Evolutionary conservation across 257 asterid genomes (phyloP).

Genomic region (Voacanga thouarsii): DNA sequence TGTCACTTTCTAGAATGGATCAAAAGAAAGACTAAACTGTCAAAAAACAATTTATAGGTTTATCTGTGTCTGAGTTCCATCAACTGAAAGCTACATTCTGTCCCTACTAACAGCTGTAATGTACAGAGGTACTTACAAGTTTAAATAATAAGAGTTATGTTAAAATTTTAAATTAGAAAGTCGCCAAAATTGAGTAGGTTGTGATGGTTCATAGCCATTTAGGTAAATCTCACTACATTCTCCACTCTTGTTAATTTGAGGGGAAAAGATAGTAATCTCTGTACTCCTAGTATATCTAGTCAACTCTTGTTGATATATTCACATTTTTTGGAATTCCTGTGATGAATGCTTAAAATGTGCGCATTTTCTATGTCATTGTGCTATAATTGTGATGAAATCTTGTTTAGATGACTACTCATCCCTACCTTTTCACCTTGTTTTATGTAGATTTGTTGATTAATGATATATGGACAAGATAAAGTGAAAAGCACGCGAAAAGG

Average conservation of each 20-base stretch:
- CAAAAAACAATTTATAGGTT: not conserved
- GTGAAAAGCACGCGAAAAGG: too few species aligned
- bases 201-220: not conserved
- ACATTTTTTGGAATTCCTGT: not conserved
- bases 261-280: not conserved
- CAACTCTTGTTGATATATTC: not conserved
- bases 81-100: not conserved
- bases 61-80: not conserved
- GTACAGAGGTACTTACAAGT: not conserved
- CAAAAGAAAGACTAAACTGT: not conserved
- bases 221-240: not conserved
- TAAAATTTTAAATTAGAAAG: not conserved
- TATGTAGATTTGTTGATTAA: too few species aligned
- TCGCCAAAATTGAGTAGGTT: not conserved
- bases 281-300: not conserved
- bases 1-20: not conserved
- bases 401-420: too few species aligned
- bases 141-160: too few species aligned
- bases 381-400: too few species aligned
- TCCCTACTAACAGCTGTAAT: not conserved
- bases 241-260: not conserved
- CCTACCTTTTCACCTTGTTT: too few species aligned
- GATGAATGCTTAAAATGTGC: too few species aligned
- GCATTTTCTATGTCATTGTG: too few species aligned
- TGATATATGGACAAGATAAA: too few species aligned